These are phyloP conservation scores for Aspergillus oerlinghausenensis DNA, from an alignment of 2,329 filamentous ascomycete species.

Conservation along the genomic window DNA sequence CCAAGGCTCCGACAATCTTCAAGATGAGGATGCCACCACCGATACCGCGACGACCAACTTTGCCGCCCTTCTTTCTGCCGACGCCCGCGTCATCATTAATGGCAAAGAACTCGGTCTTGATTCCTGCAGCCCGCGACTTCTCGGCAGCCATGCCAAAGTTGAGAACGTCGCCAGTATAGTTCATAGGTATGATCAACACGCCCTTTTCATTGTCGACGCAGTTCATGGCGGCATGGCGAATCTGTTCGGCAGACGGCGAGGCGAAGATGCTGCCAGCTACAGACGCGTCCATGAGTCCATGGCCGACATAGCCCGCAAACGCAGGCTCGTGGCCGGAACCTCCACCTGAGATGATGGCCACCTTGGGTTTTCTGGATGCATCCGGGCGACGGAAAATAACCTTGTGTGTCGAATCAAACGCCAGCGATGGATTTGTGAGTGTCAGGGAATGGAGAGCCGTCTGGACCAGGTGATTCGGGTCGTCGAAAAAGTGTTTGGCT, in stretches of 20 bases:
- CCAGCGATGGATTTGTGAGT: slow-evolving; percentile 76
- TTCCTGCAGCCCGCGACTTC: slow-evolving; percentile 76
- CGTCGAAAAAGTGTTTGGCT: slow-evolving; percentile 83
- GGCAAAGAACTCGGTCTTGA: slow-evolving; percentile 80
- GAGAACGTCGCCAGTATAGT: slow-evolving; percentile 84
- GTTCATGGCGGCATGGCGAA: slow-evolving; percentile 68
- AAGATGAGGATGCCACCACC: slow-evolving; percentile 87
- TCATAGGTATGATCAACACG: slow-evolving; percentile 89
- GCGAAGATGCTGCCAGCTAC: slow-evolving; percentile 87
- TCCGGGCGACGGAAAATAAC: slow-evolving; percentile 70
- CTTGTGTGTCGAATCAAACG: slow-evolving; percentile 74
- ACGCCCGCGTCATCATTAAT: slow-evolving; percentile 92
- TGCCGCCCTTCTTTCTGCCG: slow-evolving; percentile 74
- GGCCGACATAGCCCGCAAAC: slow-evolving; percentile 79
- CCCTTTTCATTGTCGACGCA: slow-evolving; percentile 68
- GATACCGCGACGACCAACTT: slow-evolving; percentile 86
- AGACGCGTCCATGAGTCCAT: slow-evolving; percentile 72
- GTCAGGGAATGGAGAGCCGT: slow-evolving; percentile 72
- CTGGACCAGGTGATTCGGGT: slow-evolving; percentile 72
- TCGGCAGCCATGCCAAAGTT: slow-evolving; percentile 94
- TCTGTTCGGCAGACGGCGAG: slow-evolving; percentile 74
- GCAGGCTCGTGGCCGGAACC: slow-evolving; percentile 88
- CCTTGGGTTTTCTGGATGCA: slow-evolving; percentile 52
- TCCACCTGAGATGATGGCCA: slow-evolving; percentile 82
- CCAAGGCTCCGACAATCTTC: slow-evolving; percentile 82